Percentiles rank a stretch among this genome's conserved stretches.
Evolutionary conservation across 2,329 filamentous ascomycete genomes (phyloP).

Genomic region (Penicillium sumatraense): DNA sequence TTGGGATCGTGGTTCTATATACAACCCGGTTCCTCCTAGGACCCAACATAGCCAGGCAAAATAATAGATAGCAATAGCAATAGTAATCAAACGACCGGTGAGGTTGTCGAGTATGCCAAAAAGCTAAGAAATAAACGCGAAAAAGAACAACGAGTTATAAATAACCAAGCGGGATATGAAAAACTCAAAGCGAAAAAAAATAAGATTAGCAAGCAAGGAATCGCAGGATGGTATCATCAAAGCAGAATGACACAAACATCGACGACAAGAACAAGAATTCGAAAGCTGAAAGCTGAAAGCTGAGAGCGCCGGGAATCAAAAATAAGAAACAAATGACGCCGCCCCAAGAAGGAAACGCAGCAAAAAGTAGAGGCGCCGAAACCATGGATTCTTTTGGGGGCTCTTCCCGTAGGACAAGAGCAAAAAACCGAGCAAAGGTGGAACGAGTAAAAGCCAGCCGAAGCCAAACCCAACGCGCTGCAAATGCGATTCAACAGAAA

Average conservation of each 20-base stretch:
- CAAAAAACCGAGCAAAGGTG: slow-evolving; percentile 19
- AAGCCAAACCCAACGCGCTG: slow-evolving; percentile 39
- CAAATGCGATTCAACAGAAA: slow-evolving; percentile 38
- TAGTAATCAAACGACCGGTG: background rate
- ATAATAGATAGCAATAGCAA: background rate
- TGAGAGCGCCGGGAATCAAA: slow-evolving; percentile 30
- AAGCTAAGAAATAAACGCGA: background rate
- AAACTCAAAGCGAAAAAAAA: slow-evolving; percentile 1
- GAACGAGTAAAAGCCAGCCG: slow-evolving; percentile 34
- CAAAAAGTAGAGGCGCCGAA: slow-evolving; percentile 27
- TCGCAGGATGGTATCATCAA: slow-evolving; percentile 46
- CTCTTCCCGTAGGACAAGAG: slow-evolving; percentile 14
- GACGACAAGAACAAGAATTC: slow-evolving; percentile 18
- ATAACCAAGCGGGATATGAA: background rate
- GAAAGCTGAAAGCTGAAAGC: slow-evolving; percentile 22
- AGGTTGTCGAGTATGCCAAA: background rate
- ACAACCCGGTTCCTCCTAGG: slow-evolving; percentile 24
- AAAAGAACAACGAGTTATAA: background rate
- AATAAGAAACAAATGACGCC: slow-evolving; percentile 23
- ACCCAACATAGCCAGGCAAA: slow-evolving; percentile 9
- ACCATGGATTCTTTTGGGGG: slow-evolving; percentile 25
- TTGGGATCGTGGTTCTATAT: slow-evolving; percentile 26
- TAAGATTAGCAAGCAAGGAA: slow-evolving; percentile 6
- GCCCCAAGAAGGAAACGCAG: slow-evolving; percentile 27
- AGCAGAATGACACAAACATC: slow-evolving; percentile 36